Evolutionary conservation across 345 rosid genomes (phyloP), one percentile per base, ranked within the genome.

Genomic region (Citrus hindsii): DNA sequence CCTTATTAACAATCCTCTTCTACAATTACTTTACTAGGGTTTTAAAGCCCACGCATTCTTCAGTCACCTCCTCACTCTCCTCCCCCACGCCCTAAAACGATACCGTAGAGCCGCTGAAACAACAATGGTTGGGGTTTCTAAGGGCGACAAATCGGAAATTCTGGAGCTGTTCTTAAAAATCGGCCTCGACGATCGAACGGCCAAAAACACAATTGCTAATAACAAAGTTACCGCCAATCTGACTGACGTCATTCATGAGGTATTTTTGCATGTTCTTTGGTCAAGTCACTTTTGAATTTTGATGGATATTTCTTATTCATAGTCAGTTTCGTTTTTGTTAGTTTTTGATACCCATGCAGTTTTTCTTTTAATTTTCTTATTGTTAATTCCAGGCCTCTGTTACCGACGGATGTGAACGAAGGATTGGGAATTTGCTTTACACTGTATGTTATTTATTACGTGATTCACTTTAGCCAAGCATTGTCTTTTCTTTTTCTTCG

Each of bases 201-300:
- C 97, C 18, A 77, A 81, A 33, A 89, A 92, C 88, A 92, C 99
- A 69, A 67, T 92, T 25, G 94, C 95, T 66, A 96, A 94, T 83
- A 82, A 82, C 83, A 94, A 94, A 86, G 95, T 96, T 81, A 96
- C 98, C 65, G 55, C 90, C 76, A 96, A 91, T 83, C 92, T 96
- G 70, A 88, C 91, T 7, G 89, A 90, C 79, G 92, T 96, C 79
- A 90, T 96, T 72, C 83, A 82, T 87, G 98, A 96, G 98, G 99
- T 46, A 46, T 12, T 46, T 12, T 46, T 40, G 48, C 48, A 40
- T 40, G 48, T 10, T 40, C 48, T 40, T 42, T 94, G 67, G 12
- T 32, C 42, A 16, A 16, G 56, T 16, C 22, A 51, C 21, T 51
- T 51, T 42, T 3, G 48, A 51, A 51, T 51, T 51, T 51, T 51